phyloP scores from a whole-genome alignment of 2,329 filamentous ascomycete genomes.

The Epichloe baconii region DNA sequence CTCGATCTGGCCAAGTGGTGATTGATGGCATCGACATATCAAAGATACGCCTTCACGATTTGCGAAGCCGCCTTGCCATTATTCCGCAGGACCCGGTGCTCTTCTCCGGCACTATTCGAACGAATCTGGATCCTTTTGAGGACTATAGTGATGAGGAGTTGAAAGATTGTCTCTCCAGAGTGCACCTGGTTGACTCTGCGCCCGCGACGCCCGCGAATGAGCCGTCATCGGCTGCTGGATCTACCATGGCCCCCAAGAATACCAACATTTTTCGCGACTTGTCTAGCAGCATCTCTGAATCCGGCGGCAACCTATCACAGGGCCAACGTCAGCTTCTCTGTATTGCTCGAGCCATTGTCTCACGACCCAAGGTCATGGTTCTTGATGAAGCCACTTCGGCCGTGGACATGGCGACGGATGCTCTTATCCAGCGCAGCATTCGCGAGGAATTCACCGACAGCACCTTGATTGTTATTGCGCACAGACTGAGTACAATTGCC shows the following conservation, averaged over 20 bases:
- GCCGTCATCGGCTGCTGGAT: slow-evolving; percentile 22
- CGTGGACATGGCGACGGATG: slow-evolving; percentile 65
- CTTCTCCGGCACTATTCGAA: slow-evolving; percentile 65
- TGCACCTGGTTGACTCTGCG: slow-evolving; percentile 47
- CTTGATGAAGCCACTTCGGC: slow-evolving; percentile 70
- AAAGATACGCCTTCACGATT: slow-evolving; percentile 53
- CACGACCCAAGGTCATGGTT: slow-evolving; percentile 63
- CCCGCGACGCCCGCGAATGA: slow-evolving; percentile 25
- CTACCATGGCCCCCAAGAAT: slow-evolving; percentile 31
- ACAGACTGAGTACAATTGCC: slow-evolving; percentile 62
- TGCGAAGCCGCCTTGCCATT: slow-evolving; percentile 64
- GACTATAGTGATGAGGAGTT: slow-evolving; percentile 57
- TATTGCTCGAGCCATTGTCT: slow-evolving; percentile 59
- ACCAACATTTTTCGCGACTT: slow-evolving; percentile 54
- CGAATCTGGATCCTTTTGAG: slow-evolving; percentile 66
- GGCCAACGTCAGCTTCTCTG: slow-evolving; percentile 67
- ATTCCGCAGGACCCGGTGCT: slow-evolving; percentile 72
- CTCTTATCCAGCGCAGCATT: slow-evolving; percentile 60
- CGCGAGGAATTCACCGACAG: slow-evolving; percentile 56
- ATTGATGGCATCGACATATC: slow-evolving; percentile 68
- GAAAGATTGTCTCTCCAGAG: slow-evolving; percentile 53
- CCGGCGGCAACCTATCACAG: slow-evolving; percentile 62
- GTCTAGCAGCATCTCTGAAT: slow-evolving; percentile 51
- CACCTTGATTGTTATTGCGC: slow-evolving; percentile 63
- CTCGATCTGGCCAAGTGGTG: slow-evolving; percentile 47